Evolutionary conservation across 805 yeast species (phyloP).

Genomic region (Priceomyces fermenticarens): DNA sequence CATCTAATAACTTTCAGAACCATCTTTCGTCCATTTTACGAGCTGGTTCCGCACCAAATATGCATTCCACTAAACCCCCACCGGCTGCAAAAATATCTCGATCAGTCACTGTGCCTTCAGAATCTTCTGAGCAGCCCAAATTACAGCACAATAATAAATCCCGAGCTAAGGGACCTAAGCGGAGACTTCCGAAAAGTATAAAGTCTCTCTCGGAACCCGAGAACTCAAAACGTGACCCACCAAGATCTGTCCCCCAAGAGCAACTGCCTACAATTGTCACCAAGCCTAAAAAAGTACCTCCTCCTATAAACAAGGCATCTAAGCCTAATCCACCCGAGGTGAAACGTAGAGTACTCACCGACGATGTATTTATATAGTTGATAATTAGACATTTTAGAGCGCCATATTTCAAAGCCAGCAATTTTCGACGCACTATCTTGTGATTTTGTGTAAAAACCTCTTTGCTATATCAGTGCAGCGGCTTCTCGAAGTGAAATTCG

Average conservation of each 20-base stretch:
- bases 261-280: neutral
- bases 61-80: conserved; percentile 1
- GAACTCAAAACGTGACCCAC: neutral
- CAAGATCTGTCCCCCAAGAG: neutral
- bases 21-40: conserved; percentile 25
- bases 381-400: neutral
- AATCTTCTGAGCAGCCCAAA: conserved; percentile 10
- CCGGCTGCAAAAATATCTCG: conserved; percentile 3
- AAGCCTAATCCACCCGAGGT: conserved; percentile 20
- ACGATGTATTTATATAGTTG: conserved; percentile 25
- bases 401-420: neutral
- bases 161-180: conserved; percentile 51
- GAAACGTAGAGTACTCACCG: conserved; percentile 26
- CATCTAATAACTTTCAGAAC: conserved; percentile 15
- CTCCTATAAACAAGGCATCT: conserved; percentile 19
- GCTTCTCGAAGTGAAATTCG: neutral
- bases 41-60: conserved; percentile 24
- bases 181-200: conserved; percentile 40
- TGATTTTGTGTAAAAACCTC: neutral
- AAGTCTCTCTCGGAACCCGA: neutral
- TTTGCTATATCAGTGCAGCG: neutral
- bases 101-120: neutral
- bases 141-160: conserved; percentile 45
- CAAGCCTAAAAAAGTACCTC: conserved; percentile 12
- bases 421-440: neutral